Evolutionary conservation across 768 basidiomycete species (phyloP).

Genomic region (Scleroderma bovista): DNA sequence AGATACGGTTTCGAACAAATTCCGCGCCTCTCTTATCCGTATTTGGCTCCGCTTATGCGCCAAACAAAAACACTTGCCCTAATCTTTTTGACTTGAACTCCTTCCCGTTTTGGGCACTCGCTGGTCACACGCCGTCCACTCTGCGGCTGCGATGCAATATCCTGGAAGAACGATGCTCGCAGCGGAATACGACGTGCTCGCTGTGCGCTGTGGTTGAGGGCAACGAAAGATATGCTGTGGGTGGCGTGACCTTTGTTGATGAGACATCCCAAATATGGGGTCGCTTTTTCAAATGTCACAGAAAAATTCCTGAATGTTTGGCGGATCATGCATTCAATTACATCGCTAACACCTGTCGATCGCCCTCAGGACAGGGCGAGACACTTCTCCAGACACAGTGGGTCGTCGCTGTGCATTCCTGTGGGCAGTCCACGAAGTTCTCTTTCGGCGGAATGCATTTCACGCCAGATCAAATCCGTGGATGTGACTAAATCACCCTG

Average conservation of each 20-base stretch:
- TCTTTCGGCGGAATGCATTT: not conserved
- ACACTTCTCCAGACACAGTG: not conserved
- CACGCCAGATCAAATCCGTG: not conserved
- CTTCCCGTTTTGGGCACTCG: conserved; percentile 3
- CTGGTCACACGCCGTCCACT: conserved; percentile 1
- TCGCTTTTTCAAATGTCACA: not conserved
- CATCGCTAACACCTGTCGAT: conserved; percentile 25
- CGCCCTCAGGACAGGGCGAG: conserved; percentile 4
- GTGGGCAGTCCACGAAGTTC: not conserved
- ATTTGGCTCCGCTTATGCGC: conserved; percentile 37
- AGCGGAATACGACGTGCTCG: not conserved
- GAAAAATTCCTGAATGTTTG: not conserved
- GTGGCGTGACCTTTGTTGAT: conserved; percentile 13
- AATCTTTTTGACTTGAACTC: conserved; percentile 18
- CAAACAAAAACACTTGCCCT: conserved; percentile 35
- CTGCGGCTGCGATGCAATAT: not conserved
- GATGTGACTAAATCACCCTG: not conserved
- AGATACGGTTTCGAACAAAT: conserved; percentile 32
- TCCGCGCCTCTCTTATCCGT: conserved; percentile 37
- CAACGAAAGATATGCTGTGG: not conserved
- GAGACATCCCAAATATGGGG: not conserved
- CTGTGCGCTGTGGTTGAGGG: not conserved
- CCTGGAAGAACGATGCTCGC: too few species aligned
- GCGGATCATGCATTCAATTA: not conserved
- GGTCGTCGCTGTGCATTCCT: not conserved